Evolutionary conservation across 768 basidiomycete genomes (phyloP).

Genomic region (Rhizopogon sp.): DNA sequence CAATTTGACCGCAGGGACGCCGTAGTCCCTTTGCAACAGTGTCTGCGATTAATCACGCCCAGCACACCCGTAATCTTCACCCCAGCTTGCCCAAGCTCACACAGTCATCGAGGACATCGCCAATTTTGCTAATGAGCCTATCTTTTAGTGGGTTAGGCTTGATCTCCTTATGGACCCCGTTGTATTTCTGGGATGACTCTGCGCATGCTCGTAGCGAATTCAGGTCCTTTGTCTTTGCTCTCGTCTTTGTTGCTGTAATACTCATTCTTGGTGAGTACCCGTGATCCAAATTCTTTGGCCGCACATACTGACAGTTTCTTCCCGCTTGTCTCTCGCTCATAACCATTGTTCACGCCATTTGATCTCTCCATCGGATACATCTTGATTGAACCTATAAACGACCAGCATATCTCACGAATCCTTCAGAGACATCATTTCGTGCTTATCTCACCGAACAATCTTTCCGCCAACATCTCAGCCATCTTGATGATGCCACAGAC

Average conservation of each 20-base stretch:
- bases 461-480: slow-evolving; percentile 89
- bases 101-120: slow-evolving; percentile 38
- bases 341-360: slow-evolving; percentile 8
- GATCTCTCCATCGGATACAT: slow-evolving; percentile 3
- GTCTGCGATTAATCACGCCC: slow-evolving; percentile 30
- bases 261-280: slow-evolving; percentile 63
- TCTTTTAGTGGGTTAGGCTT: slow-evolving; percentile 59
- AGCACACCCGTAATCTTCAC: slow-evolving; percentile 23
- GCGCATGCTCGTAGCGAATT: slow-evolving; percentile 57
- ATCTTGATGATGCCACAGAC: slow-evolving; percentile 65
- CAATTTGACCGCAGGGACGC: slow-evolving; percentile 5
- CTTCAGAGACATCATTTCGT: slow-evolving; percentile 89
- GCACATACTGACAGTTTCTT: not conserved
- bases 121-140: slow-evolving; percentile 59
- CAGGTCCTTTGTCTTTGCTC: slow-evolving; percentile 64
- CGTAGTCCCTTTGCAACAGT: slow-evolving; percentile 32
- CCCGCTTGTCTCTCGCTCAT: not conserved
- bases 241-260: slow-evolving; percentile 63
- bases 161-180: slow-evolving; percentile 52
- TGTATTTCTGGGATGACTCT: slow-evolving; percentile 44
- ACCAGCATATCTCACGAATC: slow-evolving; percentile 92
- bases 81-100: slow-evolving; percentile 28
- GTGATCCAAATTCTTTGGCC: slow-evolving; percentile 2
- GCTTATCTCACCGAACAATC: slow-evolving; percentile 96
- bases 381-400: slow-evolving; percentile 7